Evolutionary conservation across 2,329 filamentous ascomycete genomes (phyloP).

Genomic region (Leptographium radiaticola): DNA sequence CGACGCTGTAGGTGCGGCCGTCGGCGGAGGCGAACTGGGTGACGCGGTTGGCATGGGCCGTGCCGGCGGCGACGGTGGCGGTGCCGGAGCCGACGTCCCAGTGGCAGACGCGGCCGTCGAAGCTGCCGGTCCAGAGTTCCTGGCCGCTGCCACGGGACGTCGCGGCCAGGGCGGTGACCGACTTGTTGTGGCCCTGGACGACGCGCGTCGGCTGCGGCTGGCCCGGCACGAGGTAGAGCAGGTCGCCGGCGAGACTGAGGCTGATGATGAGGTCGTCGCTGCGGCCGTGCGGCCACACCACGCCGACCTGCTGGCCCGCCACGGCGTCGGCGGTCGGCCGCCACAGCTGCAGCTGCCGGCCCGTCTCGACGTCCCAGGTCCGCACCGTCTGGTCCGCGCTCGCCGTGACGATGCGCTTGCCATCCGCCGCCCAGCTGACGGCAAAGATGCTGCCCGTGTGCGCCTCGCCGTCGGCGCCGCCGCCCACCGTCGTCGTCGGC

Average conservation of each 20-base stretch:
- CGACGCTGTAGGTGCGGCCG: slow-evolving; percentile 67
- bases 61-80: slow-evolving; percentile 62
- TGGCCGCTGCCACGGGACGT: slow-evolving; percentile 41
- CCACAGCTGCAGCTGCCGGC: slow-evolving; percentile 71
- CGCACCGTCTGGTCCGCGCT: slow-evolving; percentile 92
- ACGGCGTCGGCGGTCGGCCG: slow-evolving; percentile 65
- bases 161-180: slow-evolving; percentile 63
- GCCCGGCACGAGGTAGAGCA: slow-evolving; percentile 75
- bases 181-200: slow-evolving; percentile 82
- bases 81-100: slow-evolving; percentile 67
- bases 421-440: slow-evolving; percentile 80
- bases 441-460: slow-evolving; percentile 91
- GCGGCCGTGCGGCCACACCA: slow-evolving; percentile 75
- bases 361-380: slow-evolving; percentile 80
- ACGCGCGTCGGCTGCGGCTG: slow-evolving; percentile 55
- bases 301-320: slow-evolving; percentile 81
- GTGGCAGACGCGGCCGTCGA: slow-evolving; percentile 72
- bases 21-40: slow-evolving; percentile 57
- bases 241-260: slow-evolving; percentile 73
- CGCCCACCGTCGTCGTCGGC: slow-evolving; percentile 57
- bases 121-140: slow-evolving; percentile 79
- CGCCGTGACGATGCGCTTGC: slow-evolving; percentile 75
- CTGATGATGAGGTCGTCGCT: slow-evolving; percentile 83
- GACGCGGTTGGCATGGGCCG: slow-evolving; percentile 75
- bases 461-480: slow-evolving; percentile 22